These are phyloP conservation scores for Agaricus subrufescens DNA, from an alignment of 768 basidiomycete species.

Conservation along the genomic window DNA sequence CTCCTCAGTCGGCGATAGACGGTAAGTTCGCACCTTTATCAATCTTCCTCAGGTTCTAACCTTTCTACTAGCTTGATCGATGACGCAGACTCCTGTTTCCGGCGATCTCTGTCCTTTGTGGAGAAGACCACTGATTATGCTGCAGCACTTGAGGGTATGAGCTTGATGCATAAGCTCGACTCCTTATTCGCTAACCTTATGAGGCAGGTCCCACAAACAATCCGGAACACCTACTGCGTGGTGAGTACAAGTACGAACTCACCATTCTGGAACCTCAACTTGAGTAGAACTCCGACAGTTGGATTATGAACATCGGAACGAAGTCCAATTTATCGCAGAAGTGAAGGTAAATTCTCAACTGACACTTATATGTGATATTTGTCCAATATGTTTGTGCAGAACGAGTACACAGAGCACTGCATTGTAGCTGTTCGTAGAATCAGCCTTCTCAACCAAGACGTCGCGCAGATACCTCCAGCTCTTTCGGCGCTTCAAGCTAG, in stretches of 20 bases:
- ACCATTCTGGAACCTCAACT: background rate
- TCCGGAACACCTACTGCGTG: background rate
- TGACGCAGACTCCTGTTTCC: slow-evolving; percentile 51
- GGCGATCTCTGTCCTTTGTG: slow-evolving; percentile 55
- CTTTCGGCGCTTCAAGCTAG: slow-evolving; percentile 65
- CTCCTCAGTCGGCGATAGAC: slow-evolving; percentile 36
- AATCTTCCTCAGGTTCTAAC: background rate
- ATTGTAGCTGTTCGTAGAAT: slow-evolving; percentile 69
- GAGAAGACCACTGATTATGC: slow-evolving; percentile 51
- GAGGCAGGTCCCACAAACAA: background rate
- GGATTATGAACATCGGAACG: slow-evolving; percentile 57
- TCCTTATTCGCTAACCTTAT: slow-evolving; percentile 38
- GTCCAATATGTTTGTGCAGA: slow-evolving; percentile 41
- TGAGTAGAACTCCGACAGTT: slow-evolving; percentile 56
- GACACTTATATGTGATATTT: slow-evolving; percentile 1
- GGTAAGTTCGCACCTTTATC: slow-evolving; percentile 29
- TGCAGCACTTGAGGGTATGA: slow-evolving; percentile 47
- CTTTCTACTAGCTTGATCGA: slow-evolving; percentile 42
- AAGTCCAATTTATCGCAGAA: slow-evolving; percentile 52
- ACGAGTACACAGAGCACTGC: slow-evolving; percentile 64
- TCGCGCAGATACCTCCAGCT: slow-evolving; percentile 66
- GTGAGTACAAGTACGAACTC: background rate
- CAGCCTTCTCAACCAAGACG: slow-evolving; percentile 74
- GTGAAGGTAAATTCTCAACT: slow-evolving; percentile 40
- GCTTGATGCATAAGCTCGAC: background rate